Conservation (phyloP, 768 basidiomycete genomes). For the Tremella mesenterica region DNA sequence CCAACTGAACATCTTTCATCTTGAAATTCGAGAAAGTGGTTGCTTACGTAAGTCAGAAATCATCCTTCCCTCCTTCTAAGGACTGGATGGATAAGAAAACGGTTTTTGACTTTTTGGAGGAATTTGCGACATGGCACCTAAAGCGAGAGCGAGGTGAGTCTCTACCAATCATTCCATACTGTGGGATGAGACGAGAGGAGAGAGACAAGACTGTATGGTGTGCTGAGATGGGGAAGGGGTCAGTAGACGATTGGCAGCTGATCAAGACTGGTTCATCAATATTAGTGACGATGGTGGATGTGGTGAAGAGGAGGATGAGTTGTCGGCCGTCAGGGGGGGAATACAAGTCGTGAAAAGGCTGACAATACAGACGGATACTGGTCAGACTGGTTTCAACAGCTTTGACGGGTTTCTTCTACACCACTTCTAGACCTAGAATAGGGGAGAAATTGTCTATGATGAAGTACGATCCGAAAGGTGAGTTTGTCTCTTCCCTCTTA, state of each 20-base stretch:
- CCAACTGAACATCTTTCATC: background rate
- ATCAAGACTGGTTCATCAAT: no score
- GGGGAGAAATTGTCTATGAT: conserved; percentile 78
- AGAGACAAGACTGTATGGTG: no score
- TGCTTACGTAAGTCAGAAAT: background rate
- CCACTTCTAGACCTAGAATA: conserved; percentile 62
- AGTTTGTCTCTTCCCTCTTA: conserved; percentile 27
- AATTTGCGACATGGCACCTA: conserved; percentile 36
- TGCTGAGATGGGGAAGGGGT: no score
- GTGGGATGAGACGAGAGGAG: no score
- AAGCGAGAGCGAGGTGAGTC: conserved; percentile 35
- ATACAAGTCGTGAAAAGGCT: background rate
- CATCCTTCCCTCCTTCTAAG: no score
- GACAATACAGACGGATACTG: conserved; percentile 60
- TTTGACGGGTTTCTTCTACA: conserved; percentile 86
- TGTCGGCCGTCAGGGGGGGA: no score
- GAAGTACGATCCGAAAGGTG: conserved; percentile 82
- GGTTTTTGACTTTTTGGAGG: no score
- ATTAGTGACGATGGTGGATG: no score
- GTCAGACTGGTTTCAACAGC: conserved; percentile 84
- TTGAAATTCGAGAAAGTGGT: background rate
- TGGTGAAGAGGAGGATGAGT: no score
- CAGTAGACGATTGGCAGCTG: no score
- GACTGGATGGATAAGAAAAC: no score
- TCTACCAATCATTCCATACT: no score